A percentile compares a stretch with the other conserved stretches of the same genome.
phyloP scores from a whole-genome alignment of 192 early-diverging fungal genomes.

The Dispira simplex region DNA sequence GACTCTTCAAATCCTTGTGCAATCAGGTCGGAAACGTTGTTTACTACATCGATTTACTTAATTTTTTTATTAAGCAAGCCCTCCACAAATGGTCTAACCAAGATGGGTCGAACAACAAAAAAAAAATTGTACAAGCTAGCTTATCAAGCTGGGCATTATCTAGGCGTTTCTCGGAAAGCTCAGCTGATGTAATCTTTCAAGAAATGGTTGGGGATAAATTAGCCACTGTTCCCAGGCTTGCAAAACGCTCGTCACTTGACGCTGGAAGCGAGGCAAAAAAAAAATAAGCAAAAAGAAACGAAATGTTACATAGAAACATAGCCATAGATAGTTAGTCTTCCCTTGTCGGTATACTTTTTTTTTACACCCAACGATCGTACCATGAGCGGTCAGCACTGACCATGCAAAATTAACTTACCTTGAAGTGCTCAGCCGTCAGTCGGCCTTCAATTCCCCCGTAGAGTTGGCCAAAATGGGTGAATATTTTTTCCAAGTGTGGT shows the following conservation, averaged over 20 bases:
- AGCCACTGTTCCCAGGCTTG: conserved; percentile 83
- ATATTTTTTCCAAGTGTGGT: conserved; percentile 37
- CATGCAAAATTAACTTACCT: conserved; percentile 19
- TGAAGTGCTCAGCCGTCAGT: conserved; percentile 68
- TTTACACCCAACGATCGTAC: neutral
- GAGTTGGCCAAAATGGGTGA: conserved; percentile 48
- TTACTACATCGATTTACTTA: too few species aligned
- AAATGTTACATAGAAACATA: neutral
- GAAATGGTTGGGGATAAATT: conserved; percentile 45
- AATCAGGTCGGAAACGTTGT: too few species aligned
- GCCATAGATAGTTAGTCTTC: neutral
- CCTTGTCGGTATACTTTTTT: neutral
- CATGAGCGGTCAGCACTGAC: neutral
- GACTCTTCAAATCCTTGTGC: too few species aligned
- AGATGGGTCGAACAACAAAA: too few species aligned
- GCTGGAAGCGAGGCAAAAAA: conserved; percentile 19
- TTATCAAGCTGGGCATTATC: too few species aligned
- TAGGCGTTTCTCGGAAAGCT: too few species aligned
- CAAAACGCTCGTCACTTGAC: conserved; percentile 43
- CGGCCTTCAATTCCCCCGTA: conserved; percentile 52
- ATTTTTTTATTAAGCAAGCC: too few species aligned
- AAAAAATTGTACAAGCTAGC: too few species aligned
- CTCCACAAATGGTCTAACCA: too few species aligned
- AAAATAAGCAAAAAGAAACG: neutral
- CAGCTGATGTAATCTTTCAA: neutral